A percentile compares a stretch with the other conserved stretches of the same genome.
phyloP scores from a whole-genome alignment of 495 filamentous ascomycete genomes.

The Penicillium soppii region DNA sequence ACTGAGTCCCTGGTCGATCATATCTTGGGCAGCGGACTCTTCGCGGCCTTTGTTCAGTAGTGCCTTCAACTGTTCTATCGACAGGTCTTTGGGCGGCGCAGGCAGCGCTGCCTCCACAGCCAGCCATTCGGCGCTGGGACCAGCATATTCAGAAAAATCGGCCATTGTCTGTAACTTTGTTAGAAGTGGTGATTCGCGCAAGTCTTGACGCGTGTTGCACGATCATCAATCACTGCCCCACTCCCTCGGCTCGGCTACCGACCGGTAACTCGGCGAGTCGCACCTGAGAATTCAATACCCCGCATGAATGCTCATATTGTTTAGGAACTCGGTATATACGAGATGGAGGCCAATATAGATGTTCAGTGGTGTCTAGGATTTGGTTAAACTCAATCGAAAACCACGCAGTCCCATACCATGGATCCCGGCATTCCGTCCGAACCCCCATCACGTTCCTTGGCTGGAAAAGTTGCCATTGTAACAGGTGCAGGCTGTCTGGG shows the following conservation, averaged over 20 bases:
- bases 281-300: constrained; percentile 5
- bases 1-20: constrained; percentile 26
- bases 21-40: constrained; percentile 25
- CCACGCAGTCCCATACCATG: constrained; percentile 10
- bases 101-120: constrained; percentile 34
- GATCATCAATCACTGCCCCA: neutral
- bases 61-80: constrained; percentile 23
- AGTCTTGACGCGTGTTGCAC: neutral
- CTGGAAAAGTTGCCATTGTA: constrained; percentile 56
- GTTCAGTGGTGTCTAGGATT: neutral
- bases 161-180: constrained; percentile 19
- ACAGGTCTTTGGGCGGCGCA: constrained; percentile 12
- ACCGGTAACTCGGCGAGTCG: neutral
- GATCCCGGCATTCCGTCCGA: constrained; percentile 17
- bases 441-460: constrained; percentile 28
- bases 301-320: constrained; percentile 7
- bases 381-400: neutral
- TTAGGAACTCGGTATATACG: neutral
- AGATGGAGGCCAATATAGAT: neutral
- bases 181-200: neutral
- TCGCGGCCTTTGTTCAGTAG: constrained; percentile 36
- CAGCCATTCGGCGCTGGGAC: constrained; percentile 42
- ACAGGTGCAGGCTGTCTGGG: constrained; percentile 55
- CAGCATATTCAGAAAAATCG: constrained; percentile 41
- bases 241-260: constrained; percentile 25